Base-by-base conservation (phyloP, 208 protist species). In the Wallacemonas rigidus region DNA sequence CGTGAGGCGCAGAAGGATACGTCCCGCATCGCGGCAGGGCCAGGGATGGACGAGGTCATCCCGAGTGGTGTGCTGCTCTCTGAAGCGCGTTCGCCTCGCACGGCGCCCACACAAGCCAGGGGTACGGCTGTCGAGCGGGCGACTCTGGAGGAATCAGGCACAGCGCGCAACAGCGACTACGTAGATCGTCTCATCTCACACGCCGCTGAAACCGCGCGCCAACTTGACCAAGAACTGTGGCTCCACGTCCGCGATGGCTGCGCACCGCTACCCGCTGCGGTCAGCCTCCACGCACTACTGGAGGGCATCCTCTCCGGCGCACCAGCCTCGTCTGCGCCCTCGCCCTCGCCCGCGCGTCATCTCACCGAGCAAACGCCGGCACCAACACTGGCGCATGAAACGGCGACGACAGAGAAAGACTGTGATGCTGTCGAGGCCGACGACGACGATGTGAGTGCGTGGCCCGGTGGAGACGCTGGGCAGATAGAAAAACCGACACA, bases 251-350 rank as follows among this genome's bases (percentile, higher is more conserved):
- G 51, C 9, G 50, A 54, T 5, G 64, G 64, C 38, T 69, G 51
- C 43, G 50, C 50, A 40, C 64, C 64, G 45, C 64, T 69, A 7
- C 64, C 64, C 35, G 14, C 50, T 3, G 64, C 64, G 26, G 64
- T 69, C 36, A 47, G 64, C 45, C 17, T 69, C 4, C 4, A 69
- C 39, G 64, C 64, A 4, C 7, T 69, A 0, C 11, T 69, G 26
- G 35, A 69, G 7, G 45, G 45, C 36, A 54, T 69, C 36, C 12
- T 69, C 17, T 48, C 63, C 5, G 43, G 5, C n/a, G 5, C n/a
- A 15, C 6, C 8, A 4, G 15, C 48, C 63, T 26, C 26, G 26
- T 26, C 26, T 26, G 0, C 26, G 26, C 26, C 26, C 26, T 0
- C 26, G 26, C 26, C 26, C 26, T 0, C 26, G 26, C 26, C 26